Percentiles rank a stretch among this genome's conserved stretches.
phyloP scores from a whole-genome alignment of 2,329 filamentous ascomycete genomes.

The Claviceps citrina region DNA sequence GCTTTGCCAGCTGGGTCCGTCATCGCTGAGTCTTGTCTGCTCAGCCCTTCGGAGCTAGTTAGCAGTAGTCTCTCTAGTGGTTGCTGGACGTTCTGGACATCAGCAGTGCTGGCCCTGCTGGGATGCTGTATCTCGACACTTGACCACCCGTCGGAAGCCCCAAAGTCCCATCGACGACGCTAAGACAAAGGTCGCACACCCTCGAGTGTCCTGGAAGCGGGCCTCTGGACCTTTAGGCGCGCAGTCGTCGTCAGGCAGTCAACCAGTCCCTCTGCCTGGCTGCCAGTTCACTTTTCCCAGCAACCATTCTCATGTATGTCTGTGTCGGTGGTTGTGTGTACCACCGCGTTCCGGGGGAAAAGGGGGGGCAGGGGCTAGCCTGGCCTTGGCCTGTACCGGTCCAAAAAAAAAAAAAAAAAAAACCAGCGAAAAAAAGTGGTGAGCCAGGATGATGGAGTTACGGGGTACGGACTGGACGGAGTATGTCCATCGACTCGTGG shows the following conservation, averaged over 20 bases:
- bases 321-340: conserved; percentile 3
- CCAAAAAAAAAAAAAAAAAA: neutral
- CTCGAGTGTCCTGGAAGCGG: neutral
- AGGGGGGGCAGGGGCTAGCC: neutral
- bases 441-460: conserved; percentile 4
- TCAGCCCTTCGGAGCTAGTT: conserved; percentile 24
- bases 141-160: conserved; percentile 15
- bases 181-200: neutral
- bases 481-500: conserved; percentile 3
- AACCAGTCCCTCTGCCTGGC: neutral
- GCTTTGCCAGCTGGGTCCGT: conserved; percentile 6
- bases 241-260: conserved; percentile 1
- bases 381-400: neutral
- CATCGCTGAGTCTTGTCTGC: conserved; percentile 13
- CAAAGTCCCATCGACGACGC: conserved; percentile 3
- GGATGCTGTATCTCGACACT: conserved; percentile 6
- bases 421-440: conserved; percentile 1
- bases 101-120: neutral
- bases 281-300: neutral
- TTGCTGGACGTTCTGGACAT: conserved; percentile 5
- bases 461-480: neutral
- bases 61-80: conserved; percentile 9
- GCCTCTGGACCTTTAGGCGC: neutral
- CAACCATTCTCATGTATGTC: neutral
- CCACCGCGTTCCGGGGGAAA: neutral